These are phyloP conservation scores for Apiospora koreana DNA, from an alignment of 2,329 filamentous ascomycete species.

Conservation along the genomic window DNA sequence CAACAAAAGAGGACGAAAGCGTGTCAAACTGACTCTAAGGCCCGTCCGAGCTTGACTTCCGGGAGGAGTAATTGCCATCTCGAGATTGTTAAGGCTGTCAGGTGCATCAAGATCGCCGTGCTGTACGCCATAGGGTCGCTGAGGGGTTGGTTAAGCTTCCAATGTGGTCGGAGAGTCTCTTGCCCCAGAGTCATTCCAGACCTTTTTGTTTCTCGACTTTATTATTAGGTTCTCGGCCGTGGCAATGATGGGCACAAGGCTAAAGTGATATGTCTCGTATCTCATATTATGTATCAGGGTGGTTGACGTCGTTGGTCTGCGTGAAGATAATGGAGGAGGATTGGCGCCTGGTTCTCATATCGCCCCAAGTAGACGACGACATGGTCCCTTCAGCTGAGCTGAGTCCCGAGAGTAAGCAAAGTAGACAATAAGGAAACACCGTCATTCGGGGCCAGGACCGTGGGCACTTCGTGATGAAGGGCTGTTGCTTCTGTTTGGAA, in stretches of 20 bases:
- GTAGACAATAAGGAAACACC: background rate
- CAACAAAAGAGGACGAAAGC: background rate
- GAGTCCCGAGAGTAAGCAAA: background rate
- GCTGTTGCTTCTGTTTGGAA: slow-evolving; percentile 3
- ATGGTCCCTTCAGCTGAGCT: background rate
- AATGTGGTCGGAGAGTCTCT: slow-evolving; percentile 1
- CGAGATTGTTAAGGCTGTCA: slow-evolving; percentile 8
- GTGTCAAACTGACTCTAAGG: background rate
- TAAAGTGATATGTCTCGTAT: slow-evolving; percentile 2
- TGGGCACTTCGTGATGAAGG: background rate
- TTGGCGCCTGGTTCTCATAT: background rate
- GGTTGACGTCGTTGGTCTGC: background rate
- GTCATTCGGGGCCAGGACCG: background rate
- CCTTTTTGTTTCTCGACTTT: slow-evolving; percentile 9
- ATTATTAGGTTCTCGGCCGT: slow-evolving; percentile 4
- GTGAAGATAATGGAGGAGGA: background rate
- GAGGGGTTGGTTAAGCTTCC: slow-evolving; percentile 4
- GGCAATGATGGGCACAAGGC: slow-evolving; percentile 6
- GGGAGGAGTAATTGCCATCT: slow-evolving; percentile 4
- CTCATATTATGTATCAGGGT: background rate
- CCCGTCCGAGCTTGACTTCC: slow-evolving; percentile 11
- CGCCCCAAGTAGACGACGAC: background rate
- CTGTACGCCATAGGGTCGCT: background rate
- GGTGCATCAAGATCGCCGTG: background rate
- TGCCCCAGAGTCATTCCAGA: background rate